phyloP scores from a whole-genome alignment of 106 monocot species.

The Acorus calamus region DNA sequence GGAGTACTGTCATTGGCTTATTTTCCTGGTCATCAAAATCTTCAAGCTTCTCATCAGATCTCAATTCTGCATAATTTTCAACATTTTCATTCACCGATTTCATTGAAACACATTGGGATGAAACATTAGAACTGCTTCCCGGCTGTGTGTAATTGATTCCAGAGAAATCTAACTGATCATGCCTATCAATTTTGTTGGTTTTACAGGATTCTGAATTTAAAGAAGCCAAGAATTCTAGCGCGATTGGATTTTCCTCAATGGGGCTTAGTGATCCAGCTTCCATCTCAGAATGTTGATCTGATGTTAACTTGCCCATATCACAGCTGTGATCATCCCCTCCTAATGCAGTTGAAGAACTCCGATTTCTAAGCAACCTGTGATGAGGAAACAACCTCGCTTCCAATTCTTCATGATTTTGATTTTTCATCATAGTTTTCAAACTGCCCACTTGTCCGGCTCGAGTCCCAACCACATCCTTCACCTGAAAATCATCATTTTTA shows the following conservation, averaged over 20 bases:
- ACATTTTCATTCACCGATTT: slow-evolving; percentile 2
- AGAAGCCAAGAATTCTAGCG: slow-evolving; percentile 69
- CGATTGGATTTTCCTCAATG: slow-evolving; percentile 64
- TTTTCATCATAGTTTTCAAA: slow-evolving; percentile 17
- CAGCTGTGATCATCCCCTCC: slow-evolving; percentile 1
- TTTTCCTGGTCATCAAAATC: slow-evolving; percentile 71
- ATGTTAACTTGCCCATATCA: neutral
- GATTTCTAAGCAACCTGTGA: slow-evolving; percentile 48
- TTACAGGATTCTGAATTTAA: slow-evolving; percentile 21
- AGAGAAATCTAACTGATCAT: neutral
- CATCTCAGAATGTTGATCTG: neutral
- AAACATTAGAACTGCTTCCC: slow-evolving; percentile 10
- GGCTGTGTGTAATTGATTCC: slow-evolving; percentile 13
- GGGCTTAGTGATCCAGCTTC: slow-evolving; percentile 19
- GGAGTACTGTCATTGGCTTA: slow-evolving; percentile 20
- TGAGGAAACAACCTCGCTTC: slow-evolving; percentile 94
- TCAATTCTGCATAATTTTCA: slow-evolving; percentile 22
- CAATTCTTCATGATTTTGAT: slow-evolving; percentile 45
- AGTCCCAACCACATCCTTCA: neutral
- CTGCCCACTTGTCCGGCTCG: neutral
- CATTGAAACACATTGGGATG: slow-evolving; percentile 10
- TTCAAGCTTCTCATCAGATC: slow-evolving; percentile 48
- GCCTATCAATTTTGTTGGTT: neutral
- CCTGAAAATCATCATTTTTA: slow-evolving; percentile 13
- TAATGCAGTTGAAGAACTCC: slow-evolving; percentile 2